Base-by-base conservation (phyloP, 2,329 filamentous ascomycete genomes). In the Ceratocystis colombiana region DNA sequence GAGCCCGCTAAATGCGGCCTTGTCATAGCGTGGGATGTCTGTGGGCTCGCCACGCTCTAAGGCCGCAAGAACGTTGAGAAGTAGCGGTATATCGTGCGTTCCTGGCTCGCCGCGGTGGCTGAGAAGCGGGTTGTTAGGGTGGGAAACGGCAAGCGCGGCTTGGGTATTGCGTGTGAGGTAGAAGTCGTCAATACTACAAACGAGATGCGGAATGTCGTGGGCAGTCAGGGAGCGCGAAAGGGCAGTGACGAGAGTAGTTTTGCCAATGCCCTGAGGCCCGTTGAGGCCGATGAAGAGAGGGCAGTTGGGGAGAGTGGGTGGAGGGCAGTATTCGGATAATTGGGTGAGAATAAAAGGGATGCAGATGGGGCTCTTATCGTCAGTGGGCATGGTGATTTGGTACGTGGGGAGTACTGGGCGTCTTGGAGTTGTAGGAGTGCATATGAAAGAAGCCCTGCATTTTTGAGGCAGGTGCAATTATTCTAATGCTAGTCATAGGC, bases 241-340 rank as follows among this genome's bases (percentile, higher is more conserved):
- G 3, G 82, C 80, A 46, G 80, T 80, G 46, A 92, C 91, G 71
- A 96, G 82, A 12, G 92, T 95, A 2, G 92, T 95, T 78, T 97
- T 96, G 70, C 93, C 93, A 46, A 89, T 88, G 68, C 93, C 93
- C 77, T 96, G 93, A 33, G 96, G 85, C 68, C 92, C 93, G 71
- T 95, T 96, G 71, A 97, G 82, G 61, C 91, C 93, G 69, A 96
- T 81, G 74, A 96, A 84, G 75, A 96, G 89, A 33, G 91, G 90
- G 22, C 81, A 82, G 71, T 70, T 66, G 69, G 75, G 73, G 76
- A 73, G 68, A 57, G 45, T 50, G 48, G 45, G 28, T 3, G 64
- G 44, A 2, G 63, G 22, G 10, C 41, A 46, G 46, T 67, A 48
- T 62, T 65, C 61, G 64, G 73, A 67, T 68, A 77, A 77, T 73